Conservation (phyloP, 2,329 filamentous ascomycete species). For the Aplosporella prunicola region DNA sequence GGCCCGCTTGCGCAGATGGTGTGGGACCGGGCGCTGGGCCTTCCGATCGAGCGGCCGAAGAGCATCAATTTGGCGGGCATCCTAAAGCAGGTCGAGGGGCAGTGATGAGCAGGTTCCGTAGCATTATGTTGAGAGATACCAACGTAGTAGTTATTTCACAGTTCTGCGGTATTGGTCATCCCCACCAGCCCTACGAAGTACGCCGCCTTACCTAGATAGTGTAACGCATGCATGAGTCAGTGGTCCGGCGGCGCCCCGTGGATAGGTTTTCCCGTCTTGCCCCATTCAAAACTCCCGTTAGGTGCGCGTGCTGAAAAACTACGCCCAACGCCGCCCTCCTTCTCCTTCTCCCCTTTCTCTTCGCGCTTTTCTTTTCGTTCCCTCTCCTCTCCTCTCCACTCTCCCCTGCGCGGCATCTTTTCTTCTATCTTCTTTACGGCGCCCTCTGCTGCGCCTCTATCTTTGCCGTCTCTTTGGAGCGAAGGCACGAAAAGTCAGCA, state of each 20-base stretch:
- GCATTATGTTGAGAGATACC: too few relatives aligned
- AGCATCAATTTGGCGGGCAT: constrained; percentile 88
- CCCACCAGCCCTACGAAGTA: too few relatives aligned
- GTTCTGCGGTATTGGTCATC: too few relatives aligned
- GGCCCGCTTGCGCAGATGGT: constrained; percentile 90
- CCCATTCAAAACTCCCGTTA: too few relatives aligned
- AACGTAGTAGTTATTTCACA: too few relatives aligned
- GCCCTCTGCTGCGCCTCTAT: constrained; percentile 3
- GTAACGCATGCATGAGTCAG: too few relatives aligned
- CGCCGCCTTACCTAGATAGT: too few relatives aligned
- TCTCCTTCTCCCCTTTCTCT: background rate
- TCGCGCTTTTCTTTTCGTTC: constrained; percentile 5
- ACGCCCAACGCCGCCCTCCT: constrained; percentile 5
- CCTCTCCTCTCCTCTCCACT: background rate
- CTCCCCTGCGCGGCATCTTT: constrained; percentile 1
- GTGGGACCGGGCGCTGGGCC: constrained; percentile 86
- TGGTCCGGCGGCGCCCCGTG: too few relatives aligned
- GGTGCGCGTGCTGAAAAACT: too few relatives aligned
- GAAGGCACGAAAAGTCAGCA: constrained; percentile 5
- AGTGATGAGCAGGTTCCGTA: too few relatives aligned
- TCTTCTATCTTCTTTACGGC: constrained; percentile 1
- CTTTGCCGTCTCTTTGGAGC: constrained; percentile 1
- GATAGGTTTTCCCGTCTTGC: too few relatives aligned
- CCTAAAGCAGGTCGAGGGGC: constrained; percentile 47
- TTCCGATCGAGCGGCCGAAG: constrained; percentile 97